Evolutionary conservation across 768 basidiomycete species (phyloP), one percentile per base, ranked within the genome.

Genomic region (Naganishia antarctica): DNA sequence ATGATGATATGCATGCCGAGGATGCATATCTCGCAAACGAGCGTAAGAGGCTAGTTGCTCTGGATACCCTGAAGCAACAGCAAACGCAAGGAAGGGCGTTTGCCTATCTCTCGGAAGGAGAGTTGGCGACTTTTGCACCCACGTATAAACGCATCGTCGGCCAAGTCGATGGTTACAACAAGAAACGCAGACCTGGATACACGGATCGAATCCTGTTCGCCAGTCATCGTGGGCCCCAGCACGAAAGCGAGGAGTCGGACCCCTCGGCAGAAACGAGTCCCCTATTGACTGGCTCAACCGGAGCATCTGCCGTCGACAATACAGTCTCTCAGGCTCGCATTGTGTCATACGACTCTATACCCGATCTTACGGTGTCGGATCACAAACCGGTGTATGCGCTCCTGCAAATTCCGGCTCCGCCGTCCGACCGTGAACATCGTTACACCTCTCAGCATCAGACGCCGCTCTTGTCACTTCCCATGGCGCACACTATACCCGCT

Each of bases 171-270:
- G 84, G 84, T 68, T 96, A 91, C 78, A 85, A 71, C 72, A 74
- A 77, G 12, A 87, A 84, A 71, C 86, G 94, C 11, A 82, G 81
- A 1, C 93, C 94, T 0, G 85, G 91, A 23, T 98, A 91, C 89
- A 96, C 92, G 29, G 94, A 98, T 77, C 83, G 94, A 47, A 83
- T 98, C 46, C 80, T 97, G 72, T 96, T 91, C 72, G 82, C 89
- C 13, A 89, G 89, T 5, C 80, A 11, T 71, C 75, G 85, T 72
- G 82, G 82, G 23, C 89, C 90, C 74, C 82, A 82, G 1, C 83
- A 84, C 1, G 71, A 79, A 40, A 84, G 87, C 1, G 72, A 81
- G 63, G 84, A 88, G 66, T n/a, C n/a, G n/a, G 18, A 67, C 70
- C 44, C 25, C 49, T 71, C 68, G 65, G 59, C 61, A 45, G 69